Conservation (phyloP, 805 yeast species). For the Myxozyma sirexii region DNA sequence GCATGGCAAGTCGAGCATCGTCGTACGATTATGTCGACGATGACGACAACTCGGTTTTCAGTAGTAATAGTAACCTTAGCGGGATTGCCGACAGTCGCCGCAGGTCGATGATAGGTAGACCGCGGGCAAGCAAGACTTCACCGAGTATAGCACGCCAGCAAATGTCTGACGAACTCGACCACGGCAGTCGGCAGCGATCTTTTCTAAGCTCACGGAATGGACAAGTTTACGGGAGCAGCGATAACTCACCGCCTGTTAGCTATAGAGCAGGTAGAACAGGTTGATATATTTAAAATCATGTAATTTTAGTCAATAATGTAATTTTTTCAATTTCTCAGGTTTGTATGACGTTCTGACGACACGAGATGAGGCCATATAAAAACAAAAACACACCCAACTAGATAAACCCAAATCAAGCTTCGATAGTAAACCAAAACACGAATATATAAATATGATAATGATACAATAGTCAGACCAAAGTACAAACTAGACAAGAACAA, state of each 20-base stretch:
- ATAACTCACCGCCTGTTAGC: background rate
- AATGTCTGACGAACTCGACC: conserved; percentile 2
- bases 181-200: background rate
- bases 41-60: background rate
- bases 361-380: background rate
- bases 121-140: background rate
- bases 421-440: background rate
- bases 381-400: background rate
- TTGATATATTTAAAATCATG: background rate
- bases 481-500: background rate
- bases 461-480: background rate
- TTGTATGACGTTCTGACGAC: background rate
- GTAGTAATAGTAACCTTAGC: background rate
- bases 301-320: background rate
- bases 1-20: conserved; percentile 17
- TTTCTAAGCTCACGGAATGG: background rate
- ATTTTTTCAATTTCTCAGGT: background rate
- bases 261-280: background rate
- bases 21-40: background rate
- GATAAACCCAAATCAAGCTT: background rate
- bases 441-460: background rate
- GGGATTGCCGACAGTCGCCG: background rate
- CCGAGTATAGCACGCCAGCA: background rate
- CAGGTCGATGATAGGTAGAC: background rate
- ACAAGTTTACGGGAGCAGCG: background rate